Percentiles rank a stretch among this genome's conserved stretches.
These are phyloP conservation scores for Ogataea corticis DNA, from an alignment of 805 yeast species.

Conservation along the genomic window DNA sequence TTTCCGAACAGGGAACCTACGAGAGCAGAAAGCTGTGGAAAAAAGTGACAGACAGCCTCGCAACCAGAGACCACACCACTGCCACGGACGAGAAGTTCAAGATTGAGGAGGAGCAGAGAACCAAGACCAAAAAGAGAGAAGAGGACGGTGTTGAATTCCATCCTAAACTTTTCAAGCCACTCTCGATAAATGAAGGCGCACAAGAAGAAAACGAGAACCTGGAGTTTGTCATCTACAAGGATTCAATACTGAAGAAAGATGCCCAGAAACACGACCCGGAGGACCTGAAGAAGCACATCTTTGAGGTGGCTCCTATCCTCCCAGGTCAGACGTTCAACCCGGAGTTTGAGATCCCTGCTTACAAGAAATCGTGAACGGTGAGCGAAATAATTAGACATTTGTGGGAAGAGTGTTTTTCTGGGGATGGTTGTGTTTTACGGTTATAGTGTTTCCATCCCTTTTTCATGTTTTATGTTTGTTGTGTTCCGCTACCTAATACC, in stretches of 20 bases:
- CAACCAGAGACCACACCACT: conserved; percentile 68
- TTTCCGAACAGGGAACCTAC: conserved; percentile 73
- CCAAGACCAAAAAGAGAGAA: conserved; percentile 64
- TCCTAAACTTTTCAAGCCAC: conserved; percentile 71
- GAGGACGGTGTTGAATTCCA: conserved; percentile 80
- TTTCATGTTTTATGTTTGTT: conserved; percentile 4
- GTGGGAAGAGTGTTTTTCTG: not conserved
- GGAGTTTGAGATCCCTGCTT: conserved; percentile 69
- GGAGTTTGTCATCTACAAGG: conserved; percentile 67
- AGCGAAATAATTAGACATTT: no score
- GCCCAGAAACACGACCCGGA: conserved; percentile 47
- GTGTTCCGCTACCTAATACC: not conserved
- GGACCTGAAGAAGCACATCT: conserved; percentile 53
- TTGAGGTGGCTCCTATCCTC: conserved; percentile 71
- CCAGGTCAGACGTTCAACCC: conserved; percentile 77
- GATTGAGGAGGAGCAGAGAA: conserved; percentile 87
- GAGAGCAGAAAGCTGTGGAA: conserved; percentile 88
- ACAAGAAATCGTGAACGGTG: conserved; percentile 42
- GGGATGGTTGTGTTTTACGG: conserved; percentile 1
- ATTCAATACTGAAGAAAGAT: conserved; percentile 41
- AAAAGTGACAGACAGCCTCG: conserved; percentile 79
- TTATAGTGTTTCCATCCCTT: conserved; percentile 1
- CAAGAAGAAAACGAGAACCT: conserved; percentile 43
- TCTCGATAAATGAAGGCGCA: conserved; percentile 35
- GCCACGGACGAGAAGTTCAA: conserved; percentile 89